Evolutionary conservation across 495 filamentous ascomycete species (phyloP).

Genomic region (Aspergillus campestris): DNA sequence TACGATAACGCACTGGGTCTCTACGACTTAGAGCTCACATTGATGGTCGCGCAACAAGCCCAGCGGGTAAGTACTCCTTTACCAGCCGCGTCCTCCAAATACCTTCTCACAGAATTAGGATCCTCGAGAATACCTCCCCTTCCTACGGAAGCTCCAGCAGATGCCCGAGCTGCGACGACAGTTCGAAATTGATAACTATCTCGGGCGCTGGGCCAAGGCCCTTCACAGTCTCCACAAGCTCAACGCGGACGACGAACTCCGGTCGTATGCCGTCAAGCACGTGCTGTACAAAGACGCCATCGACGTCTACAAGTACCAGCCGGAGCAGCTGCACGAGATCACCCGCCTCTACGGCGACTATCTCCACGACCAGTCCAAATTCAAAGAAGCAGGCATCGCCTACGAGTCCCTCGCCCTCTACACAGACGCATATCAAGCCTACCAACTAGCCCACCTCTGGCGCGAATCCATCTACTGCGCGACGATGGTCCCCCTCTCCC

Average conservation of each 20-base stretch:
- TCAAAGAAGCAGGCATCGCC: slow-evolving; percentile 77
- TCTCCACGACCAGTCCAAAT: slow-evolving; percentile 62
- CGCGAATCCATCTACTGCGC: slow-evolving; percentile 77
- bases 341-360: slow-evolving; percentile 70
- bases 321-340: slow-evolving; percentile 49
- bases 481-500: slow-evolving; percentile 52
- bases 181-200: slow-evolving; percentile 82
- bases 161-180: slow-evolving; percentile 57
- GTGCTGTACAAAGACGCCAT: slow-evolving; percentile 70
- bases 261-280: slow-evolving; percentile 68
- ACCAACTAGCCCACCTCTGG: slow-evolving; percentile 78
- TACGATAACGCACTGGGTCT: slow-evolving; percentile 86
- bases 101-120: slow-evolving; percentile 39
- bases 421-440: slow-evolving; percentile 63
- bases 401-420: slow-evolving; percentile 81
- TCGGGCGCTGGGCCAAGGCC: slow-evolving; percentile 68
- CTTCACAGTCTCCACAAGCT: slow-evolving; percentile 63
- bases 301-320: slow-evolving; percentile 74
- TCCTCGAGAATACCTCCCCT: slow-evolving; percentile 90
- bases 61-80: slow-evolving; percentile 55
- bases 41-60: slow-evolving; percentile 89
- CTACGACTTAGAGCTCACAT: slow-evolving; percentile 81
- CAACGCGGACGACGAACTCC: slow-evolving; percentile 62
- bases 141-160: slow-evolving; percentile 76
- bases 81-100: background rate